Conservation (phyloP, 345 rosid species). For the Hibiscus trionum region DNA sequence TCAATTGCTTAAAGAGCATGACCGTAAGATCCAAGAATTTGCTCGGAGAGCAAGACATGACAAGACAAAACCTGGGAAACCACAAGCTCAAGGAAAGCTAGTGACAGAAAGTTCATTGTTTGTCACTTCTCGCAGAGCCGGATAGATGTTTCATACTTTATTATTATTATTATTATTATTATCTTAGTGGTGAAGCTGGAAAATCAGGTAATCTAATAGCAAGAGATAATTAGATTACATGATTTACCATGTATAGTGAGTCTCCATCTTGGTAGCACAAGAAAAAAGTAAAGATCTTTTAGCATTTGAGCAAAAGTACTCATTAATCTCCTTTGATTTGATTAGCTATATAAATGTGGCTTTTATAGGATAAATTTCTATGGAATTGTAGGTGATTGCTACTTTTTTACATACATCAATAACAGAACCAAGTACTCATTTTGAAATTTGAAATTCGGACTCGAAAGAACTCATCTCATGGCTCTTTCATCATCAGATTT, state of each 20-base stretch:
- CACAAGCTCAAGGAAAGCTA: conserved; percentile 13
- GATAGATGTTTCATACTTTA: not conserved
- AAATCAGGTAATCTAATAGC: no score
- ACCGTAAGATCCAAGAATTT: conserved; percentile 60
- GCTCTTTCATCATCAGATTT: no score
- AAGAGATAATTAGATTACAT: not conserved
- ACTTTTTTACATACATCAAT: not conserved
- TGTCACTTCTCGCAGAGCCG: conserved; percentile 8
- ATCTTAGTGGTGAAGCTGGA: no score
- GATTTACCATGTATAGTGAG: conserved; percentile 1
- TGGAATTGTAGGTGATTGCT: not conserved
- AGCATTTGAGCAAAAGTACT: not conserved
- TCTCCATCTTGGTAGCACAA: no score
- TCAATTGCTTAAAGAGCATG: conserved; percentile 79
- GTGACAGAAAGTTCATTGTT: conserved; percentile 1
- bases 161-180: no score
- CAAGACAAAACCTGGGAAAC: conserved; percentile 26
- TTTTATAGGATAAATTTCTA: not conserved
- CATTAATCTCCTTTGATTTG: not conserved
- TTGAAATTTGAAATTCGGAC: no score
- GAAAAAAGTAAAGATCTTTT: not conserved
- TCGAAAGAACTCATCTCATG: no score
- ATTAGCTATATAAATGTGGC: not conserved
- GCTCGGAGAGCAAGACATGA: conserved; percentile 42
- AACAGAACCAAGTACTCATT: not conserved